Conservation (phyloP, 345 rosid species). For the Eucalyptus fibrosa region DNA sequence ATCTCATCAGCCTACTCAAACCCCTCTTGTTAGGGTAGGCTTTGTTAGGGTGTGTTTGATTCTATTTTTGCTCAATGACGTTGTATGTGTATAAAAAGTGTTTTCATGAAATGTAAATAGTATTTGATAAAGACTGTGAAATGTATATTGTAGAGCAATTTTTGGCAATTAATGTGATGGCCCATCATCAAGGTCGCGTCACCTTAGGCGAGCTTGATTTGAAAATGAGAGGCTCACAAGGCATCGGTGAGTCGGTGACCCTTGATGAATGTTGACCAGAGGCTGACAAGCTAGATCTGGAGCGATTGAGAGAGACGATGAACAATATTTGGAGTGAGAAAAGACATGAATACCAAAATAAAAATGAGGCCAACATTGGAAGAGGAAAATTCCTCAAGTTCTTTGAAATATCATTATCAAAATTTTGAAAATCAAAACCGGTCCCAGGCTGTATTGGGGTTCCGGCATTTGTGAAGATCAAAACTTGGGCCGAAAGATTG, state of each 20-base stretch:
- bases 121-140: neutral
- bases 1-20: neutral
- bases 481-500: neutral
- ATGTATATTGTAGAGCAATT: neutral
- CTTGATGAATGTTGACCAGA: rapidly evolving
- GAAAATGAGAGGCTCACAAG: neutral
- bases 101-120: neutral
- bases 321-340: neutral
- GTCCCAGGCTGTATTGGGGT: neutral
- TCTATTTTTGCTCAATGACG: rapidly evolving
- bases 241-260: no score
- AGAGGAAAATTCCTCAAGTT: neutral
- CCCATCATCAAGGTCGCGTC: rapidly evolving
- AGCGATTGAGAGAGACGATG: neutral
- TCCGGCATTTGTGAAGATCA: neutral
- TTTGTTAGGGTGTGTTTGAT: rapidly evolving
- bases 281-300: neutral
- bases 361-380: neutral
- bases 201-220: neutral
- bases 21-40: neutral
- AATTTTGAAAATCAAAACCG: neutral
- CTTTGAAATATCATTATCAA: neutral
- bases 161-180: rapidly evolving
- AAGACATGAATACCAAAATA: neutral
- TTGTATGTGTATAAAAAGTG: rapidly evolving